Evolutionary conservation across 2,329 filamentous ascomycete species (phyloP).

Genomic region (Thielaviopsis musarum): DNA sequence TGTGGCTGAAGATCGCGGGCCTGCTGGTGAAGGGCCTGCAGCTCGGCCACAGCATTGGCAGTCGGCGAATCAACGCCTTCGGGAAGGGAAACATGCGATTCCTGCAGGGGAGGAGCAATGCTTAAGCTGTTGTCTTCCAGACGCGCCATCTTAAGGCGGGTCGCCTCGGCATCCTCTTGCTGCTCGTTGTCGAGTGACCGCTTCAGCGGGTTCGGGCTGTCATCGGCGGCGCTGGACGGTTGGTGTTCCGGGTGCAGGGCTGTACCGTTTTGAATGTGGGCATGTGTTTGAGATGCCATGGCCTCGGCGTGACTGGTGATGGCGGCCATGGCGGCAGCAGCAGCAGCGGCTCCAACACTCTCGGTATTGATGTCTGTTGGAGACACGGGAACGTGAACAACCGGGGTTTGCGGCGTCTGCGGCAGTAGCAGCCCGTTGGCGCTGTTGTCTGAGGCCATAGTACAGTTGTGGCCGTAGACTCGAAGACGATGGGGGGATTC

Average conservation of each 20-base stretch:
- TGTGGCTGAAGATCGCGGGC: constrained; percentile 11
- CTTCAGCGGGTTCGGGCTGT: constrained; percentile 24
- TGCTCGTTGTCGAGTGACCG: constrained; percentile 21
- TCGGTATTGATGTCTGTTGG: constrained; percentile 21
- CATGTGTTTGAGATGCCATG: constrained; percentile 20
- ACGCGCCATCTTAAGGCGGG: constrained; percentile 9
- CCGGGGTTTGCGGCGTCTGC: constrained; percentile 28
- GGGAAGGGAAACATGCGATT: constrained; percentile 6
- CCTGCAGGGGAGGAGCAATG: constrained; percentile 23
- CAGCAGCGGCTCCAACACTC: constrained; percentile 11
- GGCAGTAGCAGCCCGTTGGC: constrained; percentile 7
- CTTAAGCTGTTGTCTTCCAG: background rate
- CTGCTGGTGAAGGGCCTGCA: constrained; percentile 13
- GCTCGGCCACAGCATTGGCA: background rate
- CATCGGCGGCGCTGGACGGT: constrained; percentile 18
- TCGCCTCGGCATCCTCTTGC: constrained; percentile 2
- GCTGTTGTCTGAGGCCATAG: constrained; percentile 33
- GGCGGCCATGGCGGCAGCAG: constrained; percentile 15
- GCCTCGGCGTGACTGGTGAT: constrained; percentile 25
- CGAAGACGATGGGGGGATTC: background rate
- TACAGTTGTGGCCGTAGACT: constrained; percentile 14
- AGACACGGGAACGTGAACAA: constrained; percentile 34
- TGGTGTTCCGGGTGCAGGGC: background rate
- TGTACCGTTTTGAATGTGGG: constrained; percentile 1
- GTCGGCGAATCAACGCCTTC: background rate